Base-by-base conservation (phyloP, 2,329 filamentous ascomycete species). In the Penicillium crustosum region DNA sequence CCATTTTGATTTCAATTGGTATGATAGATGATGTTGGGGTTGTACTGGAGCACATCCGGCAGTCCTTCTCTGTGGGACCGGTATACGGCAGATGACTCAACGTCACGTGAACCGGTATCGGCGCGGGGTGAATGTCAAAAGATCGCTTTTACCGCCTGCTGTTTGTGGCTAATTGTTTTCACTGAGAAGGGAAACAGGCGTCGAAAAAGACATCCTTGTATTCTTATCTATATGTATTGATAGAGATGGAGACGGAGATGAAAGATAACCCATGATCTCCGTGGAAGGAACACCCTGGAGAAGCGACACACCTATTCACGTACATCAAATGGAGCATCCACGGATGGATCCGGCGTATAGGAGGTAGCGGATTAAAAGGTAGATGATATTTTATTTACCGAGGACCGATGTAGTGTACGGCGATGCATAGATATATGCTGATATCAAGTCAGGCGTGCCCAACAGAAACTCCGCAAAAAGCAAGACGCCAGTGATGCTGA, bases 81-180 rank as follows among this genome's bases (percentile, higher is more conserved):
- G 50, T 59, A 62, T 59, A 59, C 48, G 62, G 59, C 63, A 57
- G 64, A 53, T 68, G 60, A 67, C 48, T 25, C 44, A 56, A 49
- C 44, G 52, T 70, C 69, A 71, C 69, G 68, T 70, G 69, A 44
- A 51, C 60, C 66, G 67, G 61, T 66, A 68, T 69, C 67, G 66
- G 67, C 60, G 67, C 51, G 59, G 64, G 63, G 60, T 33, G 31
- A 33, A 33, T 5, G 6, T 25, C 31, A 5, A 48, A 48, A 25
- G 2, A 17, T n/a, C 29, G 2, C 6, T 17, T 35, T 25, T 21
- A 48, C 31, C 31, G 45, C 45, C 21, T 48, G 31, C 21, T 48
- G 15, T 23, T 48, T 48, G 9, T 15, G 6, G 31, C 9, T 13
- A 25, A 13, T 12, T 48, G 21, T 36, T 25, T 25, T 36, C 1